A percentile compares a stretch with the other conserved stretches of the same genome.
Conservation (phyloP, 306 rosid genomes). For the Senna tora region DNA sequence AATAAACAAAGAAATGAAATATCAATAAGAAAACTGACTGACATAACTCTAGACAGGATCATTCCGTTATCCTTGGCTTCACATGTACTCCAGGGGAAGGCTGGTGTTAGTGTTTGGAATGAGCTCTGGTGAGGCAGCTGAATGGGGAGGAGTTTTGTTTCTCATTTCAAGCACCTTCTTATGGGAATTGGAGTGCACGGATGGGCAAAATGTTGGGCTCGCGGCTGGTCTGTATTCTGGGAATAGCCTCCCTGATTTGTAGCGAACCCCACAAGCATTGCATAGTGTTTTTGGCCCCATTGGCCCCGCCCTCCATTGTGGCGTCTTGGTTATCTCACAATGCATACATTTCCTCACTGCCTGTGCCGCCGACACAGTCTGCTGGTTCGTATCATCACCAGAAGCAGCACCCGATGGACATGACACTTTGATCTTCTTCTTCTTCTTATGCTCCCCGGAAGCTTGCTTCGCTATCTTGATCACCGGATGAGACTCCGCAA, state of each 20-base stretch:
- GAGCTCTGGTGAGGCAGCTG: slow-evolving; percentile 66
- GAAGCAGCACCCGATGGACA: slow-evolving; percentile 42
- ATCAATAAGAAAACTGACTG: slow-evolving; percentile 52
- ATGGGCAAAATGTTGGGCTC: slow-evolving; percentile 83
- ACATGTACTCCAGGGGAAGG: slow-evolving; percentile 75
- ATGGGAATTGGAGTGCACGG: slow-evolving; percentile 91
- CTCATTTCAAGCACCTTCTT: slow-evolving; percentile 97
- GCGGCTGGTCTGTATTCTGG: slow-evolving; percentile 98
- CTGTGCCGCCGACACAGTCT: slow-evolving; percentile 38
- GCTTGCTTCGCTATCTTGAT: slow-evolving; percentile 41
- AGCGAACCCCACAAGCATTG: slow-evolving; percentile 95
- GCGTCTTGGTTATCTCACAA: slow-evolving; percentile 97
- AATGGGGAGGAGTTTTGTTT: slow-evolving; percentile 40
- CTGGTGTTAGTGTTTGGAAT: slow-evolving; percentile 78
- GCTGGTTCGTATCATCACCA: slow-evolving; percentile 62
- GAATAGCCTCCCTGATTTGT: slow-evolving; percentile 90
- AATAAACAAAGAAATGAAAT: slow-evolving; percentile 65
- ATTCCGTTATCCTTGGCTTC: slow-evolving; percentile 44
- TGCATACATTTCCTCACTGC: slow-evolving; percentile 91
- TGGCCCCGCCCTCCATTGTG: slow-evolving; percentile 99
- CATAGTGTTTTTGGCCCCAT: slow-evolving; percentile 96
- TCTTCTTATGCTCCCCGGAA: slow-evolving; percentile 52
- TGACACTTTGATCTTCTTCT: slow-evolving; percentile 58
- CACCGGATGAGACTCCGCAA: slow-evolving; percentile 69
- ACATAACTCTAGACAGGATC: slow-evolving; percentile 45